Conservation (phyloP, 1,284 basidiomycete genomes). For the Tremellales sp. region DNA sequence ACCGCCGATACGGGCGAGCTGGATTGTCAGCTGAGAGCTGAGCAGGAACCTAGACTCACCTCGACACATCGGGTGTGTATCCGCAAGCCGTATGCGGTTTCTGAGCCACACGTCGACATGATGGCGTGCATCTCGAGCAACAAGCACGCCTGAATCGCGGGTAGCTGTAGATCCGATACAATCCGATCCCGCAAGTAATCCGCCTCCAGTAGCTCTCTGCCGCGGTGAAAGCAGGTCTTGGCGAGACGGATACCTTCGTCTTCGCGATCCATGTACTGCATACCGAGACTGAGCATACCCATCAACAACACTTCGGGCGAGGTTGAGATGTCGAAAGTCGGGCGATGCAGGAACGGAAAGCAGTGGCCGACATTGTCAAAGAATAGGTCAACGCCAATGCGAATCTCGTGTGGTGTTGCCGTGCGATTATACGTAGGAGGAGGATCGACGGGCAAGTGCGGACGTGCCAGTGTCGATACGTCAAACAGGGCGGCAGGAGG, state of each 20-base stretch:
- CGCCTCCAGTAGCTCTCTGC: conserved; percentile 7
- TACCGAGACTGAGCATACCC: conserved; percentile 12
- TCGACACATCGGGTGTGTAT: conserved; percentile 16
- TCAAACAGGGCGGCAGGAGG: not conserved
- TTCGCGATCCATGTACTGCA: conserved; percentile 12
- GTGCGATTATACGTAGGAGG: not conserved
- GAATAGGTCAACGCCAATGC: conserved; percentile 17
- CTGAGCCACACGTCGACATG: conserved; percentile 14
- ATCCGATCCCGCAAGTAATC: not conserved
- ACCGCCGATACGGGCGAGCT: conserved; percentile 15
- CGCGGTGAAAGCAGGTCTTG: conserved; percentile 6
- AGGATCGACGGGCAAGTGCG: not conserved
- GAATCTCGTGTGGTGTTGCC: conserved; percentile 1
- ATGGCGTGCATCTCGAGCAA: conserved; percentile 18
- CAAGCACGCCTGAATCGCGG: conserved; percentile 18
- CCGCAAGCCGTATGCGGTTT: conserved; percentile 12
- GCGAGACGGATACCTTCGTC: conserved; percentile 2
- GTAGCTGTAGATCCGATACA: conserved; percentile 3
- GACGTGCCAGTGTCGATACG: not conserved
- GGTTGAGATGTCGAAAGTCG: conserved; percentile 11
- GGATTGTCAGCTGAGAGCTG: not conserved
- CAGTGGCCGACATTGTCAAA: conserved; percentile 15
- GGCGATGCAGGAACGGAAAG: conserved; percentile 19
- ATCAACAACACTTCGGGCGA: conserved; percentile 10
- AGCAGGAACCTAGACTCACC: conserved; percentile 7